Evolutionary conservation across 2,329 filamentous ascomycete species (phyloP), one percentile per base, ranked within the genome.

Genomic region (Diaporthe citrichinensis): DNA sequence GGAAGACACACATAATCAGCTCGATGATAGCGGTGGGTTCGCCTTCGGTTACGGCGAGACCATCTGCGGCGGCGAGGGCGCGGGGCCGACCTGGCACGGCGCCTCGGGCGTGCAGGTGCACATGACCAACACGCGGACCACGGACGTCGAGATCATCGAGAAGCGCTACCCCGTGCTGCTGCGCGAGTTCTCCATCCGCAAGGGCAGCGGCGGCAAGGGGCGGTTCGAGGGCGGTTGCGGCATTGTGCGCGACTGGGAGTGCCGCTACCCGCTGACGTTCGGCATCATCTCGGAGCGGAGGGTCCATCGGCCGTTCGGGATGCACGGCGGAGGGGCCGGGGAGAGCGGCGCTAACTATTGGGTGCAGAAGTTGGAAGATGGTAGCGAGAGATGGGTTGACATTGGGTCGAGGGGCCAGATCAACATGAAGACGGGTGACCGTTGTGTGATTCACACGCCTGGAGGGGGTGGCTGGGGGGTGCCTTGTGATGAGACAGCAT

Each of bases 271-370:
- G 23, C 76, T 85, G 17, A 82, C 82, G 72, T 84, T 81, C 10
- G 82, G 81, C n/a, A 81, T 85, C 23, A 72, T 85, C 36, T 84
- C 80, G 15, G 83, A 84, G 14, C 75, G 83, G 1, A 75, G 83
- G 0, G 83, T 84, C 2, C 82, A 81, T 49, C 72, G 77, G 9
- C 82, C 83, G 0, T 84, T 82, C 25, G 83, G 83, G 0, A 83
- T 84, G 82, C 77, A 77, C 6, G 82, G 82, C 6, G 82, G 83
- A 1, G 49, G 74, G 2, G 76, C 79, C 0, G 82, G 79, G 0
- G 69, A 71, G 58, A 78, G 74, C 23, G 83, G 81, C 1, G 67
- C 77, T 53, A 84, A 84, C 23, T 80, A 78, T 31, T 65, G 77
- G 78, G 75, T 80, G 71, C 41, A 82, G 82, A n/a, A 79, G 78